Evolutionary conservation across 202 grass and related monocot genomes (phyloP).

Genomic region (Brachypodium distachyon): DNA sequence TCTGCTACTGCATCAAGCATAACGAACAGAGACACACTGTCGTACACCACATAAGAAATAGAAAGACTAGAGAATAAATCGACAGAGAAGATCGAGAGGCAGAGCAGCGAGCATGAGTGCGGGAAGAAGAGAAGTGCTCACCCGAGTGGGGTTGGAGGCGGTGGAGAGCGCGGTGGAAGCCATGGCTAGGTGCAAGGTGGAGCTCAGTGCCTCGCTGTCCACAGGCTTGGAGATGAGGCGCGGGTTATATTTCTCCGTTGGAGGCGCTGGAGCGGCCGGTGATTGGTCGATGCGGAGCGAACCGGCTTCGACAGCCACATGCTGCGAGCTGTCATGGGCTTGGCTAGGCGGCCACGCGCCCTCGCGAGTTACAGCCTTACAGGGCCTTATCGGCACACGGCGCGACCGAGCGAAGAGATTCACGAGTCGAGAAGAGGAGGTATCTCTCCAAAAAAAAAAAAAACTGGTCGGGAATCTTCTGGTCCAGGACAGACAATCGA

Average conservation of each 20-base stretch:
- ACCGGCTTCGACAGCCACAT: slow-evolving; percentile 43
- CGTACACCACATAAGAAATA: background rate
- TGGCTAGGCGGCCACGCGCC: slow-evolving; percentile 11
- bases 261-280: background rate
- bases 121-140: background rate
- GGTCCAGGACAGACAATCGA: no score
- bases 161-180: slow-evolving; percentile 90
- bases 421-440: background rate
- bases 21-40: background rate
- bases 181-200: slow-evolving; percentile 37
- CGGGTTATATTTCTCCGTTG: slow-evolving; percentile 1
- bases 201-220: slow-evolving; percentile 15
- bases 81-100: background rate
- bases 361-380: background rate
- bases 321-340: slow-evolving; percentile 18
- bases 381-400: background rate
- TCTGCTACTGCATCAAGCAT: background rate
- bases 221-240: slow-evolving; percentile 36
- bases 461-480: no score
- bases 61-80: background rate
- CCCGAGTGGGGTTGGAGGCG: slow-evolving; percentile 69
- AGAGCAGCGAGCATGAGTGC: background rate
- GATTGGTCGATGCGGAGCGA: slow-evolving; percentile 42
- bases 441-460: no score
- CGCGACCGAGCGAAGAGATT: background rate